These are phyloP conservation scores for Aspergillus asperescens DNA, from an alignment of 495 filamentous ascomycete genomes.

Conservation along the genomic window DNA sequence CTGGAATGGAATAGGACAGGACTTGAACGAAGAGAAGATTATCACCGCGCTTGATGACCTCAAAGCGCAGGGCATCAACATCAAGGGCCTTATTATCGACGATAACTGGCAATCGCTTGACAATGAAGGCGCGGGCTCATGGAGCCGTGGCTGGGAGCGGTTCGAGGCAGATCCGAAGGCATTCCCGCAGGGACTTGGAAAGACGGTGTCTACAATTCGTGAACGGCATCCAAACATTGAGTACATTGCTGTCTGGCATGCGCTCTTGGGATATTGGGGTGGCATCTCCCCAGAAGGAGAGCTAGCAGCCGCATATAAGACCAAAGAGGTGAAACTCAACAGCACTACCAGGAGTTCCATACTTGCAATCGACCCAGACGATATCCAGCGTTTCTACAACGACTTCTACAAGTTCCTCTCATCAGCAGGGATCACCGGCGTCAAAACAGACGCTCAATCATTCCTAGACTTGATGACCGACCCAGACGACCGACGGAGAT, in stretches of 20 bases:
- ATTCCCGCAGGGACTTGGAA: conserved; percentile 75
- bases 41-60: conserved; percentile 66
- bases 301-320: conserved; percentile 74
- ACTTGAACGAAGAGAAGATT: conserved; percentile 74
- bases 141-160: conserved; percentile 51
- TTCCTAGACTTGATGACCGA: conserved; percentile 70
- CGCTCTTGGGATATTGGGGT: conserved; percentile 93
- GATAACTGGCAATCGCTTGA: conserved; percentile 92
- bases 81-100: conserved; percentile 84
- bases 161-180: conserved; percentile 81
- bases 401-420: conserved; percentile 86
- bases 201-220: conserved; percentile 62
- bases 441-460: conserved; percentile 90
- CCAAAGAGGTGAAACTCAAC: conserved; percentile 56
- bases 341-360: conserved; percentile 35
- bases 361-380: conserved; percentile 66
- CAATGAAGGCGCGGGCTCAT: conserved; percentile 48
- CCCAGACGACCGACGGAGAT: conserved; percentile 58
- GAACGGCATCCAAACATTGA: conserved; percentile 64
- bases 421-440: conserved; percentile 64
- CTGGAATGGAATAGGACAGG: conserved; percentile 87
- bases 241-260: conserved; percentile 93
- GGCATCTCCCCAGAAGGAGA: conserved; percentile 68
- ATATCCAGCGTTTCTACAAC: conserved; percentile 71
- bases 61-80: conserved; percentile 63